These are phyloP conservation scores for Themeda triandra DNA, from an alignment of 176 grass and related monocot genomes.

Conservation along the genomic window DNA sequence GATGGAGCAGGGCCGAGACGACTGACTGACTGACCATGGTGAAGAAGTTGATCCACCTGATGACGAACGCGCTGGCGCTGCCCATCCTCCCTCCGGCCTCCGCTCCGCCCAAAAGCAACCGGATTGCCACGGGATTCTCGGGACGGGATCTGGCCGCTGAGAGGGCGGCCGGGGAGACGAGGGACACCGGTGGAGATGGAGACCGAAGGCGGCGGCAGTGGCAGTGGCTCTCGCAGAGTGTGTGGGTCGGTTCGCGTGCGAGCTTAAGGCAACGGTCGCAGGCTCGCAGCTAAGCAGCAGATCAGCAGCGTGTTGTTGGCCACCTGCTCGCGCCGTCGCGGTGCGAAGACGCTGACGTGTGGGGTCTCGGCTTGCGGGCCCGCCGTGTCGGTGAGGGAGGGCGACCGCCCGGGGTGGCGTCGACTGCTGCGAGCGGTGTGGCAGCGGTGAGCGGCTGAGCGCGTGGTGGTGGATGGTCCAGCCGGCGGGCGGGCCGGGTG, in stretches of 20 bases:
- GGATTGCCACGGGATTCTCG: background rate
- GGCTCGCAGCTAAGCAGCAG: background rate
- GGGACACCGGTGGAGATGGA: background rate
- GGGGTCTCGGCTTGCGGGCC: background rate
- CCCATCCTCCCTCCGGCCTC: constrained; percentile 39
- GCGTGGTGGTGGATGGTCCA: background rate
- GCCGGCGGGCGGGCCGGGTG: background rate
- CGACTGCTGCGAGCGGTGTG: background rate
- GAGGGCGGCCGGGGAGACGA: background rate
- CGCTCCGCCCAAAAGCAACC: background rate
- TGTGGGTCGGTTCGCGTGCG: background rate
- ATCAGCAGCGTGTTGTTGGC: background rate
- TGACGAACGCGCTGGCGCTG: constrained; percentile 74
- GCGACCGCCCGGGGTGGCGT: background rate
- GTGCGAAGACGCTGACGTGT: background rate
- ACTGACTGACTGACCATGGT: constrained; percentile 58
- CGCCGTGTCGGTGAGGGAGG: background rate
- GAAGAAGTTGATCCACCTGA: constrained; percentile 99
- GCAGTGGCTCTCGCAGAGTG: background rate
- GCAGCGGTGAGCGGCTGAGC: background rate
- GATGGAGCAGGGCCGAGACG: too few relatives aligned
- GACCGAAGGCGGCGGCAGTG: background rate
- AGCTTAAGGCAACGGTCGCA: constrained; percentile 17
- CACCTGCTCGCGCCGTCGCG: background rate
- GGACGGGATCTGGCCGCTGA: constrained; percentile 21